Evolutionary conservation across 495 filamentous ascomycete species (phyloP), one percentile per base, ranked within the genome.

Genomic region (Aspergillus mulundensis): DNA sequence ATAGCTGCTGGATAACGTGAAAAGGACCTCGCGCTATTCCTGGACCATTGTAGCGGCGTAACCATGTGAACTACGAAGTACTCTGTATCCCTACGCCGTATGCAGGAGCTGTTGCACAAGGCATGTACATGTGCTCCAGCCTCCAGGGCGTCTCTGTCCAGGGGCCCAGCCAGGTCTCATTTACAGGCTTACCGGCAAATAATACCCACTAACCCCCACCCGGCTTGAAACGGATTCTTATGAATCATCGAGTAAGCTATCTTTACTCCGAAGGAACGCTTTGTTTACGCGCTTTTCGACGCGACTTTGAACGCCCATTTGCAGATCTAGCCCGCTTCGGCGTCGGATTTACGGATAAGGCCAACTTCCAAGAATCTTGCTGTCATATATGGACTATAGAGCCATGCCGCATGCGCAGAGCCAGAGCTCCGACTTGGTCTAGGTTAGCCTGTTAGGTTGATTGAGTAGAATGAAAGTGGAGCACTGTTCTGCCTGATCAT

Each of bases 261-360:
- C n/a, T 38, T 38, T 38, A 19, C 12, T 19, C 5, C n/a, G 15
- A 20, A 14, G 8, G 47, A 12, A 36, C 16, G n/a, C 24, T 30
- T 50, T 50, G 47, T 50, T 50, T 50, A 50, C 30, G 19, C 18
- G 34, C n/a, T 14, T 30, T 21, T 50, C 0, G 30, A 50, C 47
- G 47, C 47, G 47, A 50, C 16, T 8, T 15, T 46, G 43, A 16
- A 24, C 21, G 7, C 30, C 32, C 30, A 38, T 50, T 50, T 38
- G 47, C 38, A 50, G 47, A 25, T 46, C 24, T 21, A 38, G 43
- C 20, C 16, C 16, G 16, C 12, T 30, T n/a, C 7, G 32, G 47
- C 43, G 43, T n/a, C 47, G 30, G 47, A 50, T 38, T 38, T 50
- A 50, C 47, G 47, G 47, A 50, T 23, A 50, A 16, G 12, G 38